Percentiles rank a stretch among this genome's conserved stretches.
Evolutionary conservation across 1,139 yeast species (phyloP).

Genomic region (Torulaspora globosa): DNA sequence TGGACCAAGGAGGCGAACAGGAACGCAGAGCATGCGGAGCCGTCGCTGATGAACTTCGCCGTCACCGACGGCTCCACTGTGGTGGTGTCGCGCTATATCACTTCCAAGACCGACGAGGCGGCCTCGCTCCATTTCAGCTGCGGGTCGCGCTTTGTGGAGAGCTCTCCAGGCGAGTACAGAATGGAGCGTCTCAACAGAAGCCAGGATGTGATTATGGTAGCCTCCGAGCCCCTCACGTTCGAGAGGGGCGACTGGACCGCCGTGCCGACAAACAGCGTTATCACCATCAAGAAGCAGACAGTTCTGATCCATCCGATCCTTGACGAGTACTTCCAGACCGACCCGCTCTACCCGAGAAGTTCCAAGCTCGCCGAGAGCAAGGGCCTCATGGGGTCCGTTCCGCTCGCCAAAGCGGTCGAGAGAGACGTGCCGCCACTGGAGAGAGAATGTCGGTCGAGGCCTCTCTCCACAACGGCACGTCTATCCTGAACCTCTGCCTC

Average conservation of each 20-base stretch:
- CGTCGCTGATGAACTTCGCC: slow-evolving; percentile 86
- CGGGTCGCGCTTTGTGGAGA: slow-evolving; percentile 86
- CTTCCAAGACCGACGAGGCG: slow-evolving; percentile 88
- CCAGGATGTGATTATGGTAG: slow-evolving; percentile 92
- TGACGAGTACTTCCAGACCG: slow-evolving; percentile 81
- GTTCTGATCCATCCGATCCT: slow-evolving; percentile 85
- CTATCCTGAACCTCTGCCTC: slow-evolving; percentile 3
- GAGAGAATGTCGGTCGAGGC: slow-evolving; percentile 67
- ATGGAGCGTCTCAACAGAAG: slow-evolving; percentile 92
- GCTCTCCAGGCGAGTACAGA: slow-evolving; percentile 82
- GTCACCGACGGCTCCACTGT: slow-evolving; percentile 91
- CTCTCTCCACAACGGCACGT: slow-evolving; percentile 18
- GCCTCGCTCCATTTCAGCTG: slow-evolving; percentile 93
- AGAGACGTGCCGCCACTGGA: slow-evolving; percentile 77
- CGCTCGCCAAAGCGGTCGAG: slow-evolving; percentile 47
- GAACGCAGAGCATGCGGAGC: slow-evolving; percentile 50
- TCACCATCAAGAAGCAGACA: slow-evolving; percentile 82
- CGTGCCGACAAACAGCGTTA: slow-evolving; percentile 84
- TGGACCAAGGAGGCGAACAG: slow-evolving; percentile 46
- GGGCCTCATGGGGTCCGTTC: slow-evolving; percentile 83
- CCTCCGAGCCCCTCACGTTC: slow-evolving; percentile 93
- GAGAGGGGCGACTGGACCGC: slow-evolving; percentile 98
- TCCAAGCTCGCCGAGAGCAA: slow-evolving; percentile 81
- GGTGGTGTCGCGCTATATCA: slow-evolving; percentile 82
- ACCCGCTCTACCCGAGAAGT: slow-evolving; percentile 63